phyloP scores from a whole-genome alignment of 768 basidiomycete species.

The Hypsizygus marmoreus region DNA sequence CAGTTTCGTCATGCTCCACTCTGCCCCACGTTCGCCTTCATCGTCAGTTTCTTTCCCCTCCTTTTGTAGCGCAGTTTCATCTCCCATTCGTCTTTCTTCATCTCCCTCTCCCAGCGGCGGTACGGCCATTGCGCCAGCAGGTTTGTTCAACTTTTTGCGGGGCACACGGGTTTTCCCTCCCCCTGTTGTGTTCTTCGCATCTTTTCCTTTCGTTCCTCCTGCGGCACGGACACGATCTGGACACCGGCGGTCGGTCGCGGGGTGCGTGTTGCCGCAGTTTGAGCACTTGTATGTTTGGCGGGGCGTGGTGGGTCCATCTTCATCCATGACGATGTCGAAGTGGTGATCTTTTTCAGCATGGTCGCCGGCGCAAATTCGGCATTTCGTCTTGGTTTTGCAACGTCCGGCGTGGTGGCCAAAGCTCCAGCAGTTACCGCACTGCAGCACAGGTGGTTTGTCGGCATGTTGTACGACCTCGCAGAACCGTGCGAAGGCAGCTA shows the following conservation, averaged over 20 bases:
- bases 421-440: constrained; percentile 13
- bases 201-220: background rate
- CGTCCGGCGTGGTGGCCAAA: constrained; percentile 3
- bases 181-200: background rate
- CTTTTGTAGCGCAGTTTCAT: too few species aligned
- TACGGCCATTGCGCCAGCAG: too few species aligned
- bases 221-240: background rate
- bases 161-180: background rate
- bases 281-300: background rate
- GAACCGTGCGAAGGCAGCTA: background rate
- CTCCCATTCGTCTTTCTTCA: too few species aligned
- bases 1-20: too few species aligned
- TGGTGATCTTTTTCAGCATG: background rate
- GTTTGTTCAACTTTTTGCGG: background rate
- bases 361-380: background rate
- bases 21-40: background rate
- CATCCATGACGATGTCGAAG: too few species aligned
- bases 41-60: background rate
- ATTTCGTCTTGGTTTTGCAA: background rate
- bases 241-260: constrained; percentile 1
- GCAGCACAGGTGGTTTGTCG: background rate
- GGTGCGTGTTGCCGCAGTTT: background rate
- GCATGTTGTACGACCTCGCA: constrained; percentile 1
- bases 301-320: background rate
- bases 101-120: too few species aligned